These are phyloP conservation scores for Citrus mangshanensis DNA, from an alignment of 345 rosid genomes.

Conservation along the genomic window DNA sequence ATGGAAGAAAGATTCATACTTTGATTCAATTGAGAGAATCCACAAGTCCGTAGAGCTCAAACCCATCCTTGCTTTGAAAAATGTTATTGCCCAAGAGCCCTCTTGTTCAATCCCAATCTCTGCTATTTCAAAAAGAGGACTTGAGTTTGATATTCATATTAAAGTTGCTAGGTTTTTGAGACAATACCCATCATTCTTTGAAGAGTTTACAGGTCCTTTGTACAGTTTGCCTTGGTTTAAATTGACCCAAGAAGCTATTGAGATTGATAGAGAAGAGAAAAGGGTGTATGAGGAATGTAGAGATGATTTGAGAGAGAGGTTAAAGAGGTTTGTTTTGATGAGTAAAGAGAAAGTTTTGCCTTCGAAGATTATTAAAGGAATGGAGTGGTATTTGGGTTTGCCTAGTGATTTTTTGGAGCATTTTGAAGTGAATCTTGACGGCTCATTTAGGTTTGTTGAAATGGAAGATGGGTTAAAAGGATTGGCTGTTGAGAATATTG, in stretches of 20 bases:
- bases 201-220: constrained; percentile 72
- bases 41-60: constrained; percentile 66
- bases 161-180: constrained; percentile 70
- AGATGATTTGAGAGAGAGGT: constrained; percentile 51
- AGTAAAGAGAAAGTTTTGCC: constrained; percentile 68
- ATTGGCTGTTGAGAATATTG: constrained; percentile 40
- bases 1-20: constrained; percentile 78
- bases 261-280: constrained; percentile 57
- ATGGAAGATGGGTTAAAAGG: constrained; percentile 73
- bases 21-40: constrained; percentile 64
- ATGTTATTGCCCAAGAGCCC: constrained; percentile 46
- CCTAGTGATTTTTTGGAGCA: constrained; percentile 52
- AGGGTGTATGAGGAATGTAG: constrained; percentile 37
- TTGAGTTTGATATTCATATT: constrained; percentile 59
- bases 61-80: constrained; percentile 62
- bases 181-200: constrained; percentile 68
- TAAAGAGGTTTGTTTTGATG: constrained; percentile 70
- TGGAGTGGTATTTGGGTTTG: constrained; percentile 86
- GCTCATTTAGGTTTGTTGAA: constrained; percentile 58
- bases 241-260: constrained; percentile 65
- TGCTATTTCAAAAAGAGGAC: constrained; percentile 65
- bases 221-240: constrained; percentile 87
- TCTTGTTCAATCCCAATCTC: constrained; percentile 68
- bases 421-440: constrained; percentile 39
- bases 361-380: constrained; percentile 65